phyloP scores from a whole-genome alignment of 108 stramenopile species.

The Skeletonema potamos region DNA sequence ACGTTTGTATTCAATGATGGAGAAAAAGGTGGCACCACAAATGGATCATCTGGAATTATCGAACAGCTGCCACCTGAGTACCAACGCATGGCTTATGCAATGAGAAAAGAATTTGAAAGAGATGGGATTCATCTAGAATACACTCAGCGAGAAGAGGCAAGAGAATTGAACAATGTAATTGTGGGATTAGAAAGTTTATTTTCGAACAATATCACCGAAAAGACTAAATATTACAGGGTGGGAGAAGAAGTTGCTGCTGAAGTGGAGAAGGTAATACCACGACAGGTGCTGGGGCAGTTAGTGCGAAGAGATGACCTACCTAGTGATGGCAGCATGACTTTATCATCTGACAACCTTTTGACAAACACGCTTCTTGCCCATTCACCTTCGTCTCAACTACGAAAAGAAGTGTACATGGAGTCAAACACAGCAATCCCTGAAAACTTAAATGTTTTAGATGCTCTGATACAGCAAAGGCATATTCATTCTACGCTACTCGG shows the following conservation, averaged over 20 bases:
- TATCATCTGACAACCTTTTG: slow-evolving; percentile 58
- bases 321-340: slow-evolving; percentile 25
- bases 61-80: slow-evolving; percentile 66
- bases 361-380: slow-evolving; percentile 70
- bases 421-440: slow-evolving; percentile 65
- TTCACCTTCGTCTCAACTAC: slow-evolving; percentile 53
- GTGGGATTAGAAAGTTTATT: slow-evolving; percentile 76
- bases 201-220: slow-evolving; percentile 65
- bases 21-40: not conserved
- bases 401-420: slow-evolving; percentile 75
- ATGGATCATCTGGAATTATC: slow-evolving; percentile 1
- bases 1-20: slow-evolving; percentile 28
- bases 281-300: slow-evolving; percentile 47
- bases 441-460: slow-evolving; percentile 78
- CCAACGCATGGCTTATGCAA: slow-evolving; percentile 65
- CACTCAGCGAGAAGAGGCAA: slow-evolving; percentile 68
- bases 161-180: slow-evolving; percentile 63
- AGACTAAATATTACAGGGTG: slow-evolving; percentile 54
- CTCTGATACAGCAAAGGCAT: slow-evolving; percentile 64
- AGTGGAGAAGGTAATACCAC: slow-evolving; percentile 61
- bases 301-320: slow-evolving; percentile 17
- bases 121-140: slow-evolving; percentile 91
- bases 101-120: slow-evolving; percentile 89
- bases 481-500: slow-evolving; percentile 63
- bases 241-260: slow-evolving; percentile 37